phyloP scores from a whole-genome alignment of 164 flowering plant genomes.

The Tinospora cordifolia region DNA sequence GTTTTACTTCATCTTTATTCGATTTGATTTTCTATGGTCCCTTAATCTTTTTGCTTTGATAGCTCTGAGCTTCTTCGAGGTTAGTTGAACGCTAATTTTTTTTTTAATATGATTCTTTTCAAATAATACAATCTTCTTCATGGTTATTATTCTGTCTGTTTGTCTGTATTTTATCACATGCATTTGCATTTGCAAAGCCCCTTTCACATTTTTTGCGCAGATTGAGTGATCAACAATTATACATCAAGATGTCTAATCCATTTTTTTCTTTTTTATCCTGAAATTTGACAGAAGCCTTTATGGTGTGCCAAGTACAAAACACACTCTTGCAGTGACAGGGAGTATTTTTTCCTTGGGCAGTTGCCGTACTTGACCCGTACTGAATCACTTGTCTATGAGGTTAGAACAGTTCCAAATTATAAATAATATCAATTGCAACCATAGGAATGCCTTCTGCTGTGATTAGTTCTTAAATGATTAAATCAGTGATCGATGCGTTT shows the following conservation, averaged over 20 bases:
- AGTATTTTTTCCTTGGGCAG: slow-evolving; percentile 76
- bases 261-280: neutral
- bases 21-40: slow-evolving; percentile 65
- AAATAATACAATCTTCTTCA: neutral
- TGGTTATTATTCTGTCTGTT: neutral
- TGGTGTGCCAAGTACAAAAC: slow-evolving; percentile 53
- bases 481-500: neutral
- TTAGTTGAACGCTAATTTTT: slow-evolving; percentile 10
- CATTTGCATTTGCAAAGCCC: neutral
- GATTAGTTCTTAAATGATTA: too few relatives aligned
- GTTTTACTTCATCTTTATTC: slow-evolving; percentile 56
- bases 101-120: neutral
- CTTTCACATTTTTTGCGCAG: neutral
- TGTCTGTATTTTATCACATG: neutral
- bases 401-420: slow-evolving; percentile 12
- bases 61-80: slow-evolving; percentile 79
- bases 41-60: slow-evolving; percentile 73
- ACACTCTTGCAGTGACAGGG: slow-evolving; percentile 57
- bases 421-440: neutral
- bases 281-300: slow-evolving; percentile 61
- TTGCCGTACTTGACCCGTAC: slow-evolving; percentile 65
- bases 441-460: neutral
- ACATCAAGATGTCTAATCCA: slow-evolving; percentile 3
- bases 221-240: neutral
- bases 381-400: slow-evolving; percentile 74